A percentile compares a stretch with the other conserved stretches of the same genome.
These are phyloP conservation scores for Lophiotrema nucula DNA, from an alignment of 495 filamentous ascomycete species.

Conservation along the genomic window DNA sequence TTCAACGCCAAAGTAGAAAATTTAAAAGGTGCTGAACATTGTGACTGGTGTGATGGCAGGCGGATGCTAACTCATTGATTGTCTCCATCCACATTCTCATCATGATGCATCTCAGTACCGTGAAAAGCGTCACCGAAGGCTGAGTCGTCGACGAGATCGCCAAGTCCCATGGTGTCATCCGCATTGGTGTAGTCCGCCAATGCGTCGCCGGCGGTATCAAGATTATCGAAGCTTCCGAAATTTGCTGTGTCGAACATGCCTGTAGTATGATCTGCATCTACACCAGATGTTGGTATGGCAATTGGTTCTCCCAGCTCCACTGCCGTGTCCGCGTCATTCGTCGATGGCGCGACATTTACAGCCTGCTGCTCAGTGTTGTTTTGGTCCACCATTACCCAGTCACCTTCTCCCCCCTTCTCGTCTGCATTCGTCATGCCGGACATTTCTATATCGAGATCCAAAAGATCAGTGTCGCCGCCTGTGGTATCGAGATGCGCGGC, in stretches of 20 bases:
- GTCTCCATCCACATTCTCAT: conserved; percentile 32
- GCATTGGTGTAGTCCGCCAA: conserved; percentile 52
- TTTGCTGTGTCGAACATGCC: conserved; percentile 39
- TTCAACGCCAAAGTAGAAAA: too few relatives aligned
- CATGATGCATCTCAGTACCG: conserved; percentile 48
- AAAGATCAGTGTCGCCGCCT: conserved; percentile 13
- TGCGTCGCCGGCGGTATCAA: conserved; percentile 62
- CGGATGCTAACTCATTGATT: conserved; percentile 12
- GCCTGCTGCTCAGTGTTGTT: conserved; percentile 25
- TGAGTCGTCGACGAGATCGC: conserved; percentile 55
- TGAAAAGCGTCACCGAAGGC: conserved; percentile 66
- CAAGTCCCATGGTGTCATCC: conserved; percentile 50
- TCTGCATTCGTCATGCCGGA: conserved; percentile 29
- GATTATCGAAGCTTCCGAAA: conserved; percentile 55
- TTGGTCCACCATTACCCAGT: conserved; percentile 60
- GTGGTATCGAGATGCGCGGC: conserved; percentile 13
- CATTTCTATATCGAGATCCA: conserved; percentile 39
- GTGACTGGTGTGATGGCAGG: too few relatives aligned
- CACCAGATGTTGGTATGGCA: conserved; percentile 14
- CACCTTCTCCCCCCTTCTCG: conserved; percentile 42
- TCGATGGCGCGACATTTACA: background rate
- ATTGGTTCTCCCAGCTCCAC: conserved; percentile 4
- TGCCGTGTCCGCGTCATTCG: background rate
- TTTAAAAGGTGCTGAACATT: too few relatives aligned
- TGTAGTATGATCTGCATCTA: conserved; percentile 35